Percentiles rank a stretch among this genome's conserved stretches.
Conservation (phyloP, 2,329 filamentous ascomycete species). For the Verticillium dahliae region DNA sequence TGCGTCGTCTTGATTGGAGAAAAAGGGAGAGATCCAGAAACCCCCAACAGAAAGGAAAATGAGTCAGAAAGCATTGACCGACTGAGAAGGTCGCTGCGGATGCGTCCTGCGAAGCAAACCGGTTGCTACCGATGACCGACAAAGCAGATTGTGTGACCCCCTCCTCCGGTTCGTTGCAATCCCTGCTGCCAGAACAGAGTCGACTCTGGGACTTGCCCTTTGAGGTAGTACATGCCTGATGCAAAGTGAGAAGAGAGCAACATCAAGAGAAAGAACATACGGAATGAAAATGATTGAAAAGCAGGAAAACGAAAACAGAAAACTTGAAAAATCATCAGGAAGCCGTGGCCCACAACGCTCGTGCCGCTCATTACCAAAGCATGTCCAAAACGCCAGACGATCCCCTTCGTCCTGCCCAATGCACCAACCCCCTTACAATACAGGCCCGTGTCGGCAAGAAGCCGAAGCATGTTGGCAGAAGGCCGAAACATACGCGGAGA, state of each 20-base stretch:
- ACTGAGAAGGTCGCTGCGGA: not conserved
- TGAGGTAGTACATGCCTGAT: not conserved
- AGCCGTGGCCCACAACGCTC: constrained; percentile 6
- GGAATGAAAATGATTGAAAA: constrained; percentile 9
- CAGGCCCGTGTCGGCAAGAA: not conserved
- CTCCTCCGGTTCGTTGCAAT: not conserved
- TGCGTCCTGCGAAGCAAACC: not conserved
- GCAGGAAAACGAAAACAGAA: constrained; percentile 7
- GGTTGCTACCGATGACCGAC: not conserved
- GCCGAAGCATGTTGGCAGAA: not conserved
- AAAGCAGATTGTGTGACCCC: not conserved
- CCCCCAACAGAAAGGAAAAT: not conserved
- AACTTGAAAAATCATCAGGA: constrained; percentile 10
- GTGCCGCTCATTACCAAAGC: not conserved
- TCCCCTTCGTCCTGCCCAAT: not conserved
- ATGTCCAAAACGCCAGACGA: not conserved
- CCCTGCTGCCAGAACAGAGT: not conserved
- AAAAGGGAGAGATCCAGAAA: not conserved
- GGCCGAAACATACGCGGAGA: not conserved
- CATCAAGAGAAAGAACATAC: constrained; percentile 11
- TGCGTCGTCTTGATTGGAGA: not conserved
- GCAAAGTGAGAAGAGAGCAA: constrained; percentile 2
- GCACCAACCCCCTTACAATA: not conserved
- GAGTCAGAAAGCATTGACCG: not conserved
- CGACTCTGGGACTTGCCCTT: not conserved